phyloP scores from a whole-genome alignment of 768 basidiomycete species.

The Boletus reticuloceps region DNA sequence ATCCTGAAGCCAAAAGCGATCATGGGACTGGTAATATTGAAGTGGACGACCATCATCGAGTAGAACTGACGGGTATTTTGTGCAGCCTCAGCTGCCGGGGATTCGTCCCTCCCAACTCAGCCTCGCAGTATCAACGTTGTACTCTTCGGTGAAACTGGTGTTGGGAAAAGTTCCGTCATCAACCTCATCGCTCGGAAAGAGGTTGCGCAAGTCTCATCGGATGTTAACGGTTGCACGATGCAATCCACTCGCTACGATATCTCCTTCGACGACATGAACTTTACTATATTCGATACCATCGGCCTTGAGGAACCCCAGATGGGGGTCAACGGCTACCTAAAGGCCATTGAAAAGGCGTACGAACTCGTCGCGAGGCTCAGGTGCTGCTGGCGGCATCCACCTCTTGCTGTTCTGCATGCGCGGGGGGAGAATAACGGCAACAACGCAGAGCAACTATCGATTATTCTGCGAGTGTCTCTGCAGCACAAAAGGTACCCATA shows the following conservation, averaged over 20 bases:
- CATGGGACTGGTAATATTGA: conserved; percentile 7
- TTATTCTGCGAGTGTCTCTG: conserved; percentile 42
- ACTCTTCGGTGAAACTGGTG: conserved; percentile 41
- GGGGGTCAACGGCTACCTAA: conserved; percentile 27
- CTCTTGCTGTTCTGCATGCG: conserved; percentile 44
- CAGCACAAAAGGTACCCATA: conserved; percentile 34
- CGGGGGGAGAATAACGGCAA: conserved; percentile 36
- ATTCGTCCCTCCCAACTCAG: background rate
- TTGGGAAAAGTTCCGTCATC: conserved; percentile 32
- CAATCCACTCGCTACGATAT: conserved; percentile 26
- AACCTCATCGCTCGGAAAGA: conserved; percentile 28
- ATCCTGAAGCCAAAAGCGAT: background rate
- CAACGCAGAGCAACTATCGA: conserved; percentile 37
- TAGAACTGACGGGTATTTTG: conserved; percentile 5
- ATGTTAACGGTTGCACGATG: conserved; percentile 37
- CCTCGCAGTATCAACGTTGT: conserved; percentile 33
- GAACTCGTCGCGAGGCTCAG: conserved; percentile 33
- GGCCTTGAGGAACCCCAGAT: conserved; percentile 34
- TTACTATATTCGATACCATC: conserved; percentile 32
- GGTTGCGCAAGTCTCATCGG: conserved; percentile 25
- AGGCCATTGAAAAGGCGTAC: conserved; percentile 29
- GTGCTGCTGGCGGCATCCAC: conserved; percentile 34
- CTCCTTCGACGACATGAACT: conserved; percentile 18
- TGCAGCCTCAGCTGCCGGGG: background rate
- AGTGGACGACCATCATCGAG: background rate